Evolutionary conservation across 805 yeast genomes (phyloP).

Genomic region (Candida pini): DNA sequence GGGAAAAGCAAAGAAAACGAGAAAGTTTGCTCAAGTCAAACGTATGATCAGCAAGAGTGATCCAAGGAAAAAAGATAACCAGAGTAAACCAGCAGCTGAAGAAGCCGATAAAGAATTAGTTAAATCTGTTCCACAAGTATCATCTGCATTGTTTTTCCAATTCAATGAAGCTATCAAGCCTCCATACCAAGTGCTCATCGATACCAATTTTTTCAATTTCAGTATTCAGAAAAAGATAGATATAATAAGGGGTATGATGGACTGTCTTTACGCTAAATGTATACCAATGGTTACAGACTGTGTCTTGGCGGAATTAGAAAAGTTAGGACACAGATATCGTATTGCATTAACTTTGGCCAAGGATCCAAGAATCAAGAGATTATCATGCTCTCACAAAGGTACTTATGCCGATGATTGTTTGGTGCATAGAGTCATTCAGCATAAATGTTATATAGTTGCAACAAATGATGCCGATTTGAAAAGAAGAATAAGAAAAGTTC

Average conservation of each 20-base stretch:
- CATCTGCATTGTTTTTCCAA: slow-evolving; percentile 92
- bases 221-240: slow-evolving; percentile 95
- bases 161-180: slow-evolving; percentile 92
- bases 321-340: slow-evolving; percentile 89
- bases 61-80: slow-evolving; percentile 46
- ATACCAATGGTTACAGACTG: slow-evolving; percentile 95
- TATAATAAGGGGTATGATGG: slow-evolving; percentile 96
- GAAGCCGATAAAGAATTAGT: slow-evolving; percentile 74
- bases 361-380: slow-evolving; percentile 84
- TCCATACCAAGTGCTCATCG: slow-evolving; percentile 94
- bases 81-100: slow-evolving; percentile 33
- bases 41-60: slow-evolving; percentile 74
- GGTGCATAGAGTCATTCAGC: slow-evolving; percentile 89
- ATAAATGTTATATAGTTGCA: slow-evolving; percentile 95
- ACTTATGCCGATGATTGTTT: slow-evolving; percentile 98
- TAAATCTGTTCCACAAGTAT: slow-evolving; percentile 81
- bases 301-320: slow-evolving; percentile 96
- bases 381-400: slow-evolving; percentile 89
- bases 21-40: slow-evolving; percentile 93
- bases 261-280: slow-evolving; percentile 87
- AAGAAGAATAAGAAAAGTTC: slow-evolving; percentile 89
- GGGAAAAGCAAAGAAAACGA: slow-evolving; percentile 97
- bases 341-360: slow-evolving; percentile 90
- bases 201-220: slow-evolving; percentile 95
- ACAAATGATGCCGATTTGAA: slow-evolving; percentile 97